Percentiles rank a stretch among this genome's conserved stretches.
These are phyloP conservation scores for Penicillium sp. DNA, from an alignment of 2,329 filamentous ascomycete species.

Conservation along the genomic window DNA sequence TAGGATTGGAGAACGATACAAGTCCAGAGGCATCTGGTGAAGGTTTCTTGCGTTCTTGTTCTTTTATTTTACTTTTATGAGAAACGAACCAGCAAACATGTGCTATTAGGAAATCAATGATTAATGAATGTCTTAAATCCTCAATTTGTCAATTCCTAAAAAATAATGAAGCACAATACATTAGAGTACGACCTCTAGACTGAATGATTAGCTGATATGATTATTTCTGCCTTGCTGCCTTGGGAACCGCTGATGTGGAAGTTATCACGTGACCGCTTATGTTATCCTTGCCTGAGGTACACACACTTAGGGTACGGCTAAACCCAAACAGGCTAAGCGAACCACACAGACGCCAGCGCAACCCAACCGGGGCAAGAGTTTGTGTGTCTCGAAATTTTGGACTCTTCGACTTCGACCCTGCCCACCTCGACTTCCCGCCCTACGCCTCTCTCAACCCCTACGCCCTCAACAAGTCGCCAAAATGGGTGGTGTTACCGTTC, in stretches of 20 bases:
- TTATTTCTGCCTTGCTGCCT: not conserved
- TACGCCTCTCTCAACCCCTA: conserved; percentile 27
- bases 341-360: conserved; percentile 36
- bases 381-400: conserved; percentile 41
- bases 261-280: not conserved
- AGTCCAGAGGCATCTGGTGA: not conserved
- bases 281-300: not conserved
- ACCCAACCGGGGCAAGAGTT: conserved; percentile 26
- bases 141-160: not conserved
- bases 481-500: conserved; percentile 68
- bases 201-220: no score
- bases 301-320: conserved; percentile 41
- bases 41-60: not conserved
- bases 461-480: conserved; percentile 49
- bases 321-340: conserved; percentile 43
- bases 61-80: conserved; percentile 15
- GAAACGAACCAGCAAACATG: conserved; percentile 16
- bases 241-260: no score
- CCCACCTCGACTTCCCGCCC: conserved; percentile 36
- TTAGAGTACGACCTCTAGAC: no score
- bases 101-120: not conserved
- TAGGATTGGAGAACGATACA: conserved; percentile 1
- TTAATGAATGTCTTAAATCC: conserved; percentile 7
- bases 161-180: not conserved
- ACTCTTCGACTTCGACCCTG: conserved; percentile 41